Evolutionary conservation across 2,329 filamentous ascomycete species (phyloP).

Genomic region (Epichloe coenophiala): DNA sequence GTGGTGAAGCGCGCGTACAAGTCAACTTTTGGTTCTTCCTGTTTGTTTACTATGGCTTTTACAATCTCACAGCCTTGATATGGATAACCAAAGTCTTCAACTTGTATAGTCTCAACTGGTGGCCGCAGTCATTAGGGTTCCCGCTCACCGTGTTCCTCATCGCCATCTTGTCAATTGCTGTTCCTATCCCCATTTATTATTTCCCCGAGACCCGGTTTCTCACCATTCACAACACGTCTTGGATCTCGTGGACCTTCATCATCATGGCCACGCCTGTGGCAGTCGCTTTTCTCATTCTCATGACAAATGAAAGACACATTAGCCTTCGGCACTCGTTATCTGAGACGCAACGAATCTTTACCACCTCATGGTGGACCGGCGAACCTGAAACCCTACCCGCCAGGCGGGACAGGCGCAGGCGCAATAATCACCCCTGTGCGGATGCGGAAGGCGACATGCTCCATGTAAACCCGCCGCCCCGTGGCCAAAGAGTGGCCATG

Average conservation of each 20-base stretch:
- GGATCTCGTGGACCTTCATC: slow-evolving; percentile 57
- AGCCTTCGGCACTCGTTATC: slow-evolving; percentile 46
- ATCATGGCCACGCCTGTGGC: slow-evolving; percentile 57
- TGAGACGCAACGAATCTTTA: slow-evolving; percentile 55
- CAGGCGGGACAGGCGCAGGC: slow-evolving; percentile 21
- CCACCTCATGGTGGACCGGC: slow-evolving; percentile 51
- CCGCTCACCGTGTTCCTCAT: slow-evolving; percentile 50
- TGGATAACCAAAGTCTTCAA: slow-evolving; percentile 65
- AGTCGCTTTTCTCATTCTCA: slow-evolving; percentile 49
- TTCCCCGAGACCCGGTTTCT: slow-evolving; percentile 38
- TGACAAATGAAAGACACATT: slow-evolving; percentile 50
- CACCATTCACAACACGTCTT: slow-evolving; percentile 49
- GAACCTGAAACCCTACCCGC: slow-evolving; percentile 34
- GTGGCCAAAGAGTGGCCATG: slow-evolving; percentile 24
- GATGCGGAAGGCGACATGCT: slow-evolving; percentile 25
- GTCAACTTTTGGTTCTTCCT: slow-evolving; percentile 63
- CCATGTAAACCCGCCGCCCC: slow-evolving; percentile 12
- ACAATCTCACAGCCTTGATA: slow-evolving; percentile 52
- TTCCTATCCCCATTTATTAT: slow-evolving; percentile 47
- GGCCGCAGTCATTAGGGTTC: slow-evolving; percentile 51
- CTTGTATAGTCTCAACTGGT: slow-evolving; percentile 59
- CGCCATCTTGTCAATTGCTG: slow-evolving; percentile 43
- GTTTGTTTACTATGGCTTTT: slow-evolving; percentile 56
- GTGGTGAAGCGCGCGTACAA: slow-evolving; percentile 48
- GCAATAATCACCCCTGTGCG: slow-evolving; percentile 16